Evolutionary conservation across 257 asterid genomes (phyloP).

Genomic region (Scutellaria baicalensis): DNA sequence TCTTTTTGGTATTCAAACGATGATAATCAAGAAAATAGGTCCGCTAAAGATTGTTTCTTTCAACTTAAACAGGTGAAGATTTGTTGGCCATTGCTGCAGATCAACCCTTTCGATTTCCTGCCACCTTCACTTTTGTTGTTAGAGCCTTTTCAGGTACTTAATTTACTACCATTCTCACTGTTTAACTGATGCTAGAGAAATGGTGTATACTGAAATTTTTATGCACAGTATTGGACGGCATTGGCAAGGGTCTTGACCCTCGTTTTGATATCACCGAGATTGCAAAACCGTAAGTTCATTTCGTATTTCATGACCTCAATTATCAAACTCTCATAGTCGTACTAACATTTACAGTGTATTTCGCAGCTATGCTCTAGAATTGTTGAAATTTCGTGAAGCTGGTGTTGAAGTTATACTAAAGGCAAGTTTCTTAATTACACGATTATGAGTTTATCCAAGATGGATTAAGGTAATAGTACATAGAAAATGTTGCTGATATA

Average conservation of each 20-base stretch:
- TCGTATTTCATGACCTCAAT: too few species aligned
- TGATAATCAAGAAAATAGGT: not conserved
- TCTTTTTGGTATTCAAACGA: not conserved
- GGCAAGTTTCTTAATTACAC: constrained; percentile 32
- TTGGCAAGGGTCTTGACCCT: constrained; percentile 98
- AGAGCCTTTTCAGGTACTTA: constrained; percentile 87
- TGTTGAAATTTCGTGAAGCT: constrained; percentile 93
- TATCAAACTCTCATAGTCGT: not conserved
- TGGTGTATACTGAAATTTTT: constrained; percentile 18
- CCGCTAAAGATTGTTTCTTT: constrained; percentile 2
- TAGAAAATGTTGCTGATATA: not conserved
- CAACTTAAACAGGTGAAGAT: constrained; percentile 70
- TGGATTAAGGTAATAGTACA: not conserved
- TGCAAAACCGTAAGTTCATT: constrained; percentile 81
- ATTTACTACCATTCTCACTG: not conserved
- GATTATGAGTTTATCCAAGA: not conserved
- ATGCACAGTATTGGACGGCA: constrained; percentile 86
- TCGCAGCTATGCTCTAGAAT: constrained; percentile 85
- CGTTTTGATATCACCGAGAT: constrained; percentile 98
- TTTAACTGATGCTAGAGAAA: not conserved
- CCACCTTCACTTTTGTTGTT: constrained; percentile 97
- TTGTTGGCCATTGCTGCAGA: constrained; percentile 89
- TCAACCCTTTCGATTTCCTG: constrained; percentile 97
- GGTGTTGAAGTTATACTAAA: constrained; percentile 77
- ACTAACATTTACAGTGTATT: not conserved